Evolutionary conservation across 257 asterid species (phyloP), one percentile per base, ranked within the genome.

Genomic region (Penstemon newberryi): DNA sequence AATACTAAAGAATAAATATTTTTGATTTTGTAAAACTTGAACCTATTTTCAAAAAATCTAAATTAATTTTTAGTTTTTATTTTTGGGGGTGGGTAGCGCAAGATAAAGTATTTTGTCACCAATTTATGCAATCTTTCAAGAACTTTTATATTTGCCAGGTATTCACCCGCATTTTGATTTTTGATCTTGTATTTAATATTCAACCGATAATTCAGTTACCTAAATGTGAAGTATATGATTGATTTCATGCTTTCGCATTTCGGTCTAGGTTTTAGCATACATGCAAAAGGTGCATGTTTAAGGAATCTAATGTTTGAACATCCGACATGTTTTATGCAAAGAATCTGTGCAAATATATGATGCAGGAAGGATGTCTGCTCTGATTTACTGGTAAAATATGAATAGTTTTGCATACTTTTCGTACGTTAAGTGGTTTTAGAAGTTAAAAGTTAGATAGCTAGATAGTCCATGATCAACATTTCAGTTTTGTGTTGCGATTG

Each of bases 261-360:
- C 63, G 56, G 81, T 82, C 87, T 87, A 96, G 84, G 84, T 83
- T 88, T 91, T 78, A 79, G 84, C 96, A 89, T 70, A 83, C 91
- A 56, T 2, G 15, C 11, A 49, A 15, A 49, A 49, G 9, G 54
- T 49, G 4, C n/a, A 5, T 49, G 51, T 7, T 19, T 62, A 45
- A 56, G 73, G 74, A 67, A 69, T 40, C 41, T 12, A 64, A 41
- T 33, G 50, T 60, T 12, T 56, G 55, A 51, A 66, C 60, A 63
- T 59, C 54, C 13, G 38, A 56, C 45, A 15, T 59, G 33, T 37
- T n/a, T 39, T 60, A 4, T 59, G 52, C 54, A 49, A 70, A 18
- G 67, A 49, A 67, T 67, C 68, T 64, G 70, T 60, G 9, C 50
- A 66, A 40, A 63, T 67, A 65, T 53, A 49, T 49, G 76, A 72